Evolutionary conservation across 1,284 basidiomycete genomes (phyloP), one percentile per base, ranked within the genome.

Genomic region (Earliella scabrosa): DNA sequence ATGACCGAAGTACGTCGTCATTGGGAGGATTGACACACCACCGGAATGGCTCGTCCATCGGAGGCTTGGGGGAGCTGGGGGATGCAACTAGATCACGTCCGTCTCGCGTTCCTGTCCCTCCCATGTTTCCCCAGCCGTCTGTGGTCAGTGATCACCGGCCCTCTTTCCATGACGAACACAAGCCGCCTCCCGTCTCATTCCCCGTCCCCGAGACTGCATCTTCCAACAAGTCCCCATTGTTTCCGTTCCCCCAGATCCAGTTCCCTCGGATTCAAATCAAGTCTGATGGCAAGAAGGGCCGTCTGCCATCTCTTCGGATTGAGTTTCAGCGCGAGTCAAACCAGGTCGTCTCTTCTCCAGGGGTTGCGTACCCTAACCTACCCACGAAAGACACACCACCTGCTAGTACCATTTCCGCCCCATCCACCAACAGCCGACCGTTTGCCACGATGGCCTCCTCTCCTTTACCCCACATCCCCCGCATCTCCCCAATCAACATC

Each of bases 311-410:
- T 3, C 56, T 61, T 32, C 50, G 31, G 21, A 58, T 61, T 26
- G 45, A 56, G 26, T 61, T 61, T 51, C 10, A 52, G 3, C 60
- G 56, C 38, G 60, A 61, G 51, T 59, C 56, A 24, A 54, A 45
- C 32, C 56, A 56, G 20, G 45, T 54, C 41, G 36, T 56, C 31
- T 59, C 60, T 14, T 56, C 60, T 8, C 56, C 60, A 13, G 43
- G 31, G 8, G 18, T 39, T 7, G 31, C 13, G 18, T 40, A 51
- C 23, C 43, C 40, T 8, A 36, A 24, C 4, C 26, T 29, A 21
- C 26, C 50, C 29, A 47, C 26, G 24, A 34, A 26, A 18, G 29
- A 26, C 6, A 53, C 48, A 27, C 47, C 49, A 11, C 54, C 44
- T 6, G 27, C 45, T 11, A 61, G 59, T 52, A 32, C 36, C 11